phyloP scores from a whole-genome alignment of 768 basidiomycete species.

The Calocera viscosa region DNA sequence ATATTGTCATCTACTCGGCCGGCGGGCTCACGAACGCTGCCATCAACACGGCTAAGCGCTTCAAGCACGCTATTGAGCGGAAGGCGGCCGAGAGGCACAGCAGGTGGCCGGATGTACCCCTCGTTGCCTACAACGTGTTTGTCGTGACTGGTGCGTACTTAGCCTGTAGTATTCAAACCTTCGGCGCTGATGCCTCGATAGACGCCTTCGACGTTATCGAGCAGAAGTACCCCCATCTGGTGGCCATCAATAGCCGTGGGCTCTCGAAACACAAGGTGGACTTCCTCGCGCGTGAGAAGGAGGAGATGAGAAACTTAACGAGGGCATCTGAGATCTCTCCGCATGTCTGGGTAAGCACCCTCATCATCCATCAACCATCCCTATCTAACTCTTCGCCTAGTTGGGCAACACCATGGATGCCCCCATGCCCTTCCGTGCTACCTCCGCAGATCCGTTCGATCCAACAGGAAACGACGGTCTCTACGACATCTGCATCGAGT shows the following conservation, averaged over 20 bases:
- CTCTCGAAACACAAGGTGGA: constrained; percentile 35
- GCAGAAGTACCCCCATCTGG: constrained; percentile 23
- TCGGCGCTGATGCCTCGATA: constrained; percentile 12
- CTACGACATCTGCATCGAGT: constrained; percentile 80
- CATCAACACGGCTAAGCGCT: constrained; percentile 48
- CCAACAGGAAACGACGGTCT: constrained; percentile 39
- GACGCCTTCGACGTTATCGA: constrained; percentile 29
- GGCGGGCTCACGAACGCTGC: constrained; percentile 44
- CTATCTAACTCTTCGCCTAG: constrained; percentile 37
- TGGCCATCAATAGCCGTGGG: constrained; percentile 25
- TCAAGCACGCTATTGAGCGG: constrained; percentile 47
- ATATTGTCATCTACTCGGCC: constrained; percentile 79
- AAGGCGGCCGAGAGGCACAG: constrained; percentile 41
- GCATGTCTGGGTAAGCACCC: constrained; percentile 24
- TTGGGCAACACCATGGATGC: constrained; percentile 78
- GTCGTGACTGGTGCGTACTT: constrained; percentile 42
- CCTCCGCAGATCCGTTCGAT: constrained; percentile 28
- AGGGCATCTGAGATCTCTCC: constrained; percentile 58
- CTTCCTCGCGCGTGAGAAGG: constrained; percentile 71
- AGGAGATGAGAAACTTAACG: constrained; percentile 83
- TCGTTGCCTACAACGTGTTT: constrained; percentile 54
- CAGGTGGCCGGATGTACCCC: constrained; percentile 15
- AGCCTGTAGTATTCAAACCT: neutral
- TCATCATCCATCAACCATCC: neutral
- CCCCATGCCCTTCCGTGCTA: constrained; percentile 32